Evolutionary conservation across 805 yeast species (phyloP).

Genomic region (Kuraishia cidri): DNA sequence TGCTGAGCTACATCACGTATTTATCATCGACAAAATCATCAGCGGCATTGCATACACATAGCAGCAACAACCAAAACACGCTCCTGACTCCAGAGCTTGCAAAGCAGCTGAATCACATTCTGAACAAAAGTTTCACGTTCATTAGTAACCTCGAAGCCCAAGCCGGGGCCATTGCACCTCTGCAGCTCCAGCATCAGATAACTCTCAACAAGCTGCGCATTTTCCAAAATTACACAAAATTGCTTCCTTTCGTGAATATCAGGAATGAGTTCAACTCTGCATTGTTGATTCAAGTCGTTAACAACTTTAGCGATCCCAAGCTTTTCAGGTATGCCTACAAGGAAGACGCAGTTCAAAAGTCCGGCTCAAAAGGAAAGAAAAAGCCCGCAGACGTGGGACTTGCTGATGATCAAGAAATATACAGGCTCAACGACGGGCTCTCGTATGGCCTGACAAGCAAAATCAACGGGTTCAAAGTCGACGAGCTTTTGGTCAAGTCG

Average conservation of each 20-base stretch:
- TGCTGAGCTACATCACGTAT: constrained; percentile 43
- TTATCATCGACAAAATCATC: constrained; percentile 33
- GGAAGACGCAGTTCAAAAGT: constrained; percentile 3
- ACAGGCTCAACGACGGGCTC: constrained; percentile 26
- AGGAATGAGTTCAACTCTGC: constrained; percentile 21
- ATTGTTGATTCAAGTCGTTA: constrained; percentile 20
- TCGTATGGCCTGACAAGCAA: constrained; percentile 35
- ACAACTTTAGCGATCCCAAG: constrained; percentile 17
- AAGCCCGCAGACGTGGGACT: constrained; percentile 6
- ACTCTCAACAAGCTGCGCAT: constrained; percentile 19
- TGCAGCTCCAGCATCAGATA: constrained; percentile 11
- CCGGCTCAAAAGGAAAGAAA: constrained; percentile 6
- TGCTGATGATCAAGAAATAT: constrained; percentile 17
- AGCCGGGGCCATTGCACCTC: constrained; percentile 8
- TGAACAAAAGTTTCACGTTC: constrained; percentile 20
- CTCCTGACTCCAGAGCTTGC: constrained; percentile 22
- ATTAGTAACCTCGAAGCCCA: constrained; percentile 15
- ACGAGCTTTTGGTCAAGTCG: constrained; percentile 20
- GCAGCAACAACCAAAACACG: constrained; percentile 10
- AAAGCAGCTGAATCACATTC: constrained; percentile 17
- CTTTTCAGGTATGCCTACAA: constrained; percentile 8
- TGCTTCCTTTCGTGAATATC: constrained; percentile 20
- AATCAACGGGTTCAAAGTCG: constrained; percentile 19
- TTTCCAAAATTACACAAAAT: constrained; percentile 18
- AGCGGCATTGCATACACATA: constrained; percentile 13